Percentiles rank a stretch among this genome's conserved stretches.
Conservation (phyloP, 345 rosid species). For the Boechera stricta region DNA sequence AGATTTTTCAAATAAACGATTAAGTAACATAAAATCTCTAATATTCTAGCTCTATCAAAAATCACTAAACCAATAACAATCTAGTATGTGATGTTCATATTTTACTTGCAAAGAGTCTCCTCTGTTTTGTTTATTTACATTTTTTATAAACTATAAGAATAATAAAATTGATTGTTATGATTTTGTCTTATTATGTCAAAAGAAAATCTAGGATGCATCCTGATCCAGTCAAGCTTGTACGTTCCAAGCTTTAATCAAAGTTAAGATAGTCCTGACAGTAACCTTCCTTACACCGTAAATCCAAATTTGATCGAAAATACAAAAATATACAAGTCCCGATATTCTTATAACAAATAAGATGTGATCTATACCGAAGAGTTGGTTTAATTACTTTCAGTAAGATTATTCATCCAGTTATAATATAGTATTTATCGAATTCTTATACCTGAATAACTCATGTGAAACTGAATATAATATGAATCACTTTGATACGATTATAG, state of each 20-base stretch:
- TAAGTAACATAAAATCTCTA: neutral
- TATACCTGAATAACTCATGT: neutral
- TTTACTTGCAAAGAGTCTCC: neutral
- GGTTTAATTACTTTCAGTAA: neutral
- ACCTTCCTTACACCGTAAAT: neutral
- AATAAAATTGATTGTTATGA: neutral
- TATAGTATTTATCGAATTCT: neutral
- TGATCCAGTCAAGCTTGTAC: neutral
- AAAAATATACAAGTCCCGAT: neutral
- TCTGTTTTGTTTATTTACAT: neutral
- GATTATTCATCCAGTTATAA: neutral
- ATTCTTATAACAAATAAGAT: neutral
- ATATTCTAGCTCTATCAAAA: neutral
- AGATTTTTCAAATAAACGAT: no score
- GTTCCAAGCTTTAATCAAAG: neutral
- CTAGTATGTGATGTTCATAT: neutral
- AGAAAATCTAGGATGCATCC: neutral
- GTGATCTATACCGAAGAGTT: neutral
- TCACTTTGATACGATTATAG: neutral
- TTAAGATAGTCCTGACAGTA: neutral
- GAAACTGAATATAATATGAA: neutral
- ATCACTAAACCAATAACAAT: neutral
- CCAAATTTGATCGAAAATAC: neutral
- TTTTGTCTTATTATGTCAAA: constrained; percentile 9
- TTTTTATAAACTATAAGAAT: neutral